Base-by-base conservation (phyloP, 306 rosid species). In the Biancaea sappan region DNA sequence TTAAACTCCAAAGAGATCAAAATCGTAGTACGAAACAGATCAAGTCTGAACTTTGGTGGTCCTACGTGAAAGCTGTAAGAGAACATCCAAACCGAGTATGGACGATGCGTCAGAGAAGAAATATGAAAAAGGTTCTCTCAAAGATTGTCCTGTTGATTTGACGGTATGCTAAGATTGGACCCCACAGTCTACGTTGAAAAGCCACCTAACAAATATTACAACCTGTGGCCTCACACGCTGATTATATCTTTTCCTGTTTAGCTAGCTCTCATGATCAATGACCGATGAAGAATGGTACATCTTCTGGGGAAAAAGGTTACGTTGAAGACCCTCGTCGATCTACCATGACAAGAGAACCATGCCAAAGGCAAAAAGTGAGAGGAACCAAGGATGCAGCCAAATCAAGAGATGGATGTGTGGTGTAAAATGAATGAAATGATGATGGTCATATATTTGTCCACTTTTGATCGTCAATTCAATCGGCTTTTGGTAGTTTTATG, bases 201-300 rank as follows among this genome's bases (percentile, higher is more conserved):
- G 70, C 74, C 65, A 41, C 78, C 74, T 54, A 71, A 63, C 71
- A 34, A 38, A 53, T 53, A 63, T 79, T 79, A 75, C 72, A 64
- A 79, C 67, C 81, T 79, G 75, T 69, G 61, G 56, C 75, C 37
- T 72, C 81, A 56, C 86, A 69, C 69, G 80, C 60, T 83, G n/a
- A n/a, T n/a, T n/a, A n/a, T 66, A 24, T 64, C 34, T 35, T 52
- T 32, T 26, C 16, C 69, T 69, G 50, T 4, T 52, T 40, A 29
- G 79, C 71, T 40, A 29, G 79, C 71, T 57, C 62, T 71, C 74
- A 64, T 76, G 44, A 71, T 65, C 69, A 77, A 75, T 53, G 32
- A 35, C 7, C 4, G 7, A 35, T 35, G 7, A 4, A 4, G 38
- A 28, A 43, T 21, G 66, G 59, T 72, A 79, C 75, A 28, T 34